Evolutionary conservation across 148 eudicot species (phyloP), one percentile per base, ranked within the genome.

Genomic region (Spergularia bocconei): DNA sequence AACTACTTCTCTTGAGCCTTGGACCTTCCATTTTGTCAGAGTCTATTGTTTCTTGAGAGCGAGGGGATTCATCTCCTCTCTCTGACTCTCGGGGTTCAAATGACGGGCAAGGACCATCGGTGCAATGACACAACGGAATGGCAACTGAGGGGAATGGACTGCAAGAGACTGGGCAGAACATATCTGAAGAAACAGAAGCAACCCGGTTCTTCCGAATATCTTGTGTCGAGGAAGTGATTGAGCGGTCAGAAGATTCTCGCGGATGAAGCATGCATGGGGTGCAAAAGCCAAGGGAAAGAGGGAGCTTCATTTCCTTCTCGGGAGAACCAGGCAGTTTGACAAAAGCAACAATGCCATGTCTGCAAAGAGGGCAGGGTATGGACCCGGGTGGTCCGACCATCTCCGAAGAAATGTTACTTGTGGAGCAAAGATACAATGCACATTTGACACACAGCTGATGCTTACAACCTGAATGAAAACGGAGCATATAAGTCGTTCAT

Each of bases 361-460:
- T 81, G 77, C 98, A 95, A 41, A 95, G 88, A 59, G 99, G 99
- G 70, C 99, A 92, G 41, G 99, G 97, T 51, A 95, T 86, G 75
- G 99, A 92, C 53, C 99, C 98, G 0, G 98, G 94, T 54, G 92
- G 98, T 11, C 87, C 87, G 7, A 79, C 85, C 38, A 78, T 69
- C 83, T 90, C 94, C 0, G 90, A 85, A 55, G 91, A 83, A 29
- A 87, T 73, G 79, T 73, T 90, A 82, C 87, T 89, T 70, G 97
- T 87, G 14, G 96, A 95, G 85, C 99, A 95, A 62, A 95, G 89
- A 77, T 90, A 95, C 75, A 92, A 87, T 17, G 97, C 99, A 71
- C 99, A 95, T 85, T 88, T 91, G 47, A 95, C 98, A 60, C 99
- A 95, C 20, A 95, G 91, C 73, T 91, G 87, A 76, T 95, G 98